phyloP scores from a whole-genome alignment of 495 filamentous ascomycete species.

The Symbiotaphrina buchneri region DNA sequence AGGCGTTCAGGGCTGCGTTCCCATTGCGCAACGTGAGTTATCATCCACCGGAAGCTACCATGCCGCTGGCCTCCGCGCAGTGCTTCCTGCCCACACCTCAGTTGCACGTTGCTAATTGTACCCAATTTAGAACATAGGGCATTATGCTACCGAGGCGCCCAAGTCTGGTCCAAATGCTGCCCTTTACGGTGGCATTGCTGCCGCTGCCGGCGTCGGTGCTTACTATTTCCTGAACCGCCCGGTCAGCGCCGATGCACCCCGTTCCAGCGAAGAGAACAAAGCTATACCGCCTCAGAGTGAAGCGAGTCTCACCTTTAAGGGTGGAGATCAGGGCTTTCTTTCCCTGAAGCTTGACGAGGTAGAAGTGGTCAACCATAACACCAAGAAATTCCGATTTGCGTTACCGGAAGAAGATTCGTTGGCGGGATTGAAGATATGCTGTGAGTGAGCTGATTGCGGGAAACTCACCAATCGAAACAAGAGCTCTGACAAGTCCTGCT shows the following conservation, averaged over 20 bases:
- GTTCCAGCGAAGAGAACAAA: slow-evolving; percentile 19
- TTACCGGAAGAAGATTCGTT: slow-evolving; percentile 59
- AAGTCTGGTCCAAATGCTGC: slow-evolving; percentile 17
- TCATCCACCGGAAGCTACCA: too few relatives aligned
- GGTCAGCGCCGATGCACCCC: slow-evolving; percentile 16
- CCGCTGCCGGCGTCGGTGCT: slow-evolving; percentile 19
- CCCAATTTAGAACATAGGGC: too few relatives aligned
- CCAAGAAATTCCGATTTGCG: slow-evolving; percentile 53
- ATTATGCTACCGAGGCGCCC: slow-evolving; percentile 27
- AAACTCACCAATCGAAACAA: neutral
- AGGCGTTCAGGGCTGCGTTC: too few relatives aligned
- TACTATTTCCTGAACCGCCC: slow-evolving; percentile 19
- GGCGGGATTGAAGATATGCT: slow-evolving; percentile 59
- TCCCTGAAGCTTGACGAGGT: slow-evolving; percentile 58
- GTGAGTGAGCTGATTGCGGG: slow-evolving; percentile 14
- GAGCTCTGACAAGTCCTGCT: slow-evolving; percentile 1
- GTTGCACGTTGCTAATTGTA: too few relatives aligned
- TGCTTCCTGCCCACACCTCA: too few relatives aligned
- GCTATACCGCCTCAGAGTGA: slow-evolving; percentile 7
- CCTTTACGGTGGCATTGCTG: slow-evolving; percentile 16
- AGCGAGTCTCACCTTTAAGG: slow-evolving; percentile 44
- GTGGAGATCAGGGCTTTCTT: slow-evolving; percentile 72
- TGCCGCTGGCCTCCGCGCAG: too few relatives aligned
- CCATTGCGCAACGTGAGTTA: too few relatives aligned
- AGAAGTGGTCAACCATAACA: slow-evolving; percentile 65